phyloP scores from a whole-genome alignment of 768 basidiomycete genomes.

The Trametes villosa region DNA sequence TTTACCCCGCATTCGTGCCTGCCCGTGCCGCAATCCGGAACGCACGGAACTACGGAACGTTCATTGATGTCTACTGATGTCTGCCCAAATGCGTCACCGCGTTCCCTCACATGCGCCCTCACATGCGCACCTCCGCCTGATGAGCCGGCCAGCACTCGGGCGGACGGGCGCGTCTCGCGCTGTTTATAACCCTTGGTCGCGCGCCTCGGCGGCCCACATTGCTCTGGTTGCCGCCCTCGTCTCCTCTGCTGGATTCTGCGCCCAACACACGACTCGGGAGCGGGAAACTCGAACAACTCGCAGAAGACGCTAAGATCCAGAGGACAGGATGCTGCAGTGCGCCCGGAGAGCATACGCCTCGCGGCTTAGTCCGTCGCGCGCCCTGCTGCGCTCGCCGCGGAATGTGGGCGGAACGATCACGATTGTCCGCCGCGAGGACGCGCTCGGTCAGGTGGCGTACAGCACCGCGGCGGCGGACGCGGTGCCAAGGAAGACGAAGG shows the following conservation, averaged over 20 bases:
- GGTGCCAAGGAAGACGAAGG: constrained; percentile 53
- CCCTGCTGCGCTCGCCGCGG: constrained; percentile 17
- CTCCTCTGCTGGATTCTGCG: background rate
- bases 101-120: constrained; percentile 21
- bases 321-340: constrained; percentile 16
- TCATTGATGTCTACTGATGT: background rate
- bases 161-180: background rate
- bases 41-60: no score
- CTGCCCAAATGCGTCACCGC: constrained; percentile 13
- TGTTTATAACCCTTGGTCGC: background rate
- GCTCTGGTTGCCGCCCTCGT: background rate
- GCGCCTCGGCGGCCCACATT: background rate
- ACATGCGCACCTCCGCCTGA: constrained; percentile 1
- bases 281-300: background rate
- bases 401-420: constrained; percentile 20
- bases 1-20: constrained; percentile 8
- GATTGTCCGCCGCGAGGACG: constrained; percentile 3
- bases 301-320: background rate
- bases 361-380: constrained; percentile 17
- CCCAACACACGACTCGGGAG: background rate
- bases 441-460: constrained; percentile 19
- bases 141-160: background rate
- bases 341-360: constrained; percentile 13
- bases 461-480: constrained; percentile 32
- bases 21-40: background rate